Evolutionary conservation across 208 protist species (phyloP), one percentile per base, ranked within the genome.

Genomic region (Trypanosomatidae sp.): DNA sequence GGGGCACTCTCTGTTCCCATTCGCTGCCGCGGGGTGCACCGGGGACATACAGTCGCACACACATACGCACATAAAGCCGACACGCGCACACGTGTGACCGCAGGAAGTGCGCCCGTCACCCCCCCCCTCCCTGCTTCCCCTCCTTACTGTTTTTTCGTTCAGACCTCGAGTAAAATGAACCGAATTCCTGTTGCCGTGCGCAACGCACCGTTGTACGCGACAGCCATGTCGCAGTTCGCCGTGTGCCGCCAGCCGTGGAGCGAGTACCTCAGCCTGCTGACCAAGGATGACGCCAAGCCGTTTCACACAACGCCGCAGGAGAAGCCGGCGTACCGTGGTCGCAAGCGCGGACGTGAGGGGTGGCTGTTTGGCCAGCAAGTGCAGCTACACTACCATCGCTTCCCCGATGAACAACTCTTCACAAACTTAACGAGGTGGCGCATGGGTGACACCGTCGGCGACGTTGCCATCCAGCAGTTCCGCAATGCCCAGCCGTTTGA

Each of bases 301-400:
- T 94, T 83, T 74, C 88, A 94, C 81, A 84, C 83, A 58, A 80
- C 82, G 62, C 83, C 78, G 58, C 90, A 95, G 66, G 92, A 97
- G 71, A 79, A 86, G 62, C 92, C 92, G 19, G 90, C 90, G 41
- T 97, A 95, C 74, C 80, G 92, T 22, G 92, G 92, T 1, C 83
- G 89, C 65, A 93, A 95, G 76, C 86, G 89, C 33, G 92, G 92
- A 0, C 87, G 92, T 43, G 89, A 95, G 66, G 92, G 90, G 6
- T 97, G 92, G 92, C 80, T 95, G 44, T 95, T 97, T 82, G 84
- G 86, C 13, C 90, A 97, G 79, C 89, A 94, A 64, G 92, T 97
- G 47, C 92, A 97, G 73, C 83, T 97, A 58, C 92, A 97, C 76
- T 97, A 97, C 73, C 90, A 94, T 76, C 86, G 88, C 65, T 97